These are phyloP conservation scores for Phanerochaete carnosa DNA, from an alignment of 768 basidiomycete species.

Conservation along the genomic window DNA sequence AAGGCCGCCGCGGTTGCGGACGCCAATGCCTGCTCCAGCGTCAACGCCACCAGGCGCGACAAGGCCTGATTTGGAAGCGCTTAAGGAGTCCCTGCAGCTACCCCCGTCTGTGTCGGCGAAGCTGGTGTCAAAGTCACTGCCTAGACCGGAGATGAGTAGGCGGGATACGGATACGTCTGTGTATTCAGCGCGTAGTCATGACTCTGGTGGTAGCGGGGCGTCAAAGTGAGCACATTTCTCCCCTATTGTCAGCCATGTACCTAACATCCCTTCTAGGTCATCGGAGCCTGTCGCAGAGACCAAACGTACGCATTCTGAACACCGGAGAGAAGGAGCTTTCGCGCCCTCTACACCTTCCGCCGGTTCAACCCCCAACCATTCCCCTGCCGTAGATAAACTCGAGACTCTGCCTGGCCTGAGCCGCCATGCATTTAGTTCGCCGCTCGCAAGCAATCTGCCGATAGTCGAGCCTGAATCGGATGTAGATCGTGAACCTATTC, in stretches of 20 bases:
- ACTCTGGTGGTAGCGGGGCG: constrained; percentile 24
- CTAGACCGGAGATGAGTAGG: constrained; percentile 18
- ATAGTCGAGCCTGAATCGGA: constrained; percentile 3
- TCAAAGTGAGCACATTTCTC: constrained; percentile 11
- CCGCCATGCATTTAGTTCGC: not conserved
- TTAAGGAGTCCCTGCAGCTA: constrained; percentile 58
- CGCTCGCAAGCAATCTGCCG: not conserved
- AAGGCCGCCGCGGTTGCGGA: constrained; percentile 43
- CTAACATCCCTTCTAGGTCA: not conserved
- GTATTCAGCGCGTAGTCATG: not conserved
- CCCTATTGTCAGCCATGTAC: not conserved
- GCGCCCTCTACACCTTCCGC: constrained; percentile 31
- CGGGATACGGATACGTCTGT: not conserved
- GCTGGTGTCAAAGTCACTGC: constrained; percentile 30
- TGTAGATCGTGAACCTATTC: not conserved
- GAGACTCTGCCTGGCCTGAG: not conserved
- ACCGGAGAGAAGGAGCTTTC: constrained; percentile 65
- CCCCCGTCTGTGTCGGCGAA: constrained; percentile 41
- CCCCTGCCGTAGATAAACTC: not conserved
- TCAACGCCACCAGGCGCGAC: constrained; percentile 7
- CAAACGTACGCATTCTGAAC: constrained; percentile 19
- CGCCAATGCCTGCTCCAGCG: constrained; percentile 27
- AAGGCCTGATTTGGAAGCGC: constrained; percentile 44
- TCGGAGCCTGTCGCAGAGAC: not conserved
- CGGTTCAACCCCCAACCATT: constrained; percentile 1